These are phyloP conservation scores for Alloteropsis semialata DNA, from an alignment of 176 grass and related monocot species.

Conservation along the genomic window DNA sequence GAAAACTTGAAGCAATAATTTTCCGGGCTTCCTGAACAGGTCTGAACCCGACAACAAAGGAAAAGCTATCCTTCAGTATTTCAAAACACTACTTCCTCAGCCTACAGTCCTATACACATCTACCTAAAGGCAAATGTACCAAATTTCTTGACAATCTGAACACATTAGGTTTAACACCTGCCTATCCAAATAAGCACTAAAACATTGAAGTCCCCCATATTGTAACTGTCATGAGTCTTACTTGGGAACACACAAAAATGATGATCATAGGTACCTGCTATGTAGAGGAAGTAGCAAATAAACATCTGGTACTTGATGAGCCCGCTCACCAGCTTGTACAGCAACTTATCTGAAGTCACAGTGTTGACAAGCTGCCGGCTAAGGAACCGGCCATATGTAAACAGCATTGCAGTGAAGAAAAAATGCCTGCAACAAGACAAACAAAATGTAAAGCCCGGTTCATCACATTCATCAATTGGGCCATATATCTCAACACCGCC, in stretches of 20 bases:
- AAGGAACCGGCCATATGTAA: constrained; percentile 85
- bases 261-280: constrained; percentile 54
- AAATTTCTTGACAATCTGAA: background rate
- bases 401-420: constrained; percentile 86
- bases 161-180: background rate
- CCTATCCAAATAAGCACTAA: background rate
- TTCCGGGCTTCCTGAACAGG: background rate
- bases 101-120: background rate
- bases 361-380: constrained; percentile 90
- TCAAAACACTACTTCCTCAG: background rate
- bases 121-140: background rate
- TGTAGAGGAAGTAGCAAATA: constrained; percentile 97
- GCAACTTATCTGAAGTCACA: constrained; percentile 74
- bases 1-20: background rate
- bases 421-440: constrained; percentile 61
- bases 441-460: background rate
- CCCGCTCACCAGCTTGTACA: constrained; percentile 69
- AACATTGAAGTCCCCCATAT: background rate
- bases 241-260: background rate
- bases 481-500: background rate
- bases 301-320: constrained; percentile 97
- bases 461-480: background rate
- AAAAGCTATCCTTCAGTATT: background rate
- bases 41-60: background rate
- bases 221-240: background rate